Conservation (phyloP, 306 rosid species). For the Quercus alba region DNA sequence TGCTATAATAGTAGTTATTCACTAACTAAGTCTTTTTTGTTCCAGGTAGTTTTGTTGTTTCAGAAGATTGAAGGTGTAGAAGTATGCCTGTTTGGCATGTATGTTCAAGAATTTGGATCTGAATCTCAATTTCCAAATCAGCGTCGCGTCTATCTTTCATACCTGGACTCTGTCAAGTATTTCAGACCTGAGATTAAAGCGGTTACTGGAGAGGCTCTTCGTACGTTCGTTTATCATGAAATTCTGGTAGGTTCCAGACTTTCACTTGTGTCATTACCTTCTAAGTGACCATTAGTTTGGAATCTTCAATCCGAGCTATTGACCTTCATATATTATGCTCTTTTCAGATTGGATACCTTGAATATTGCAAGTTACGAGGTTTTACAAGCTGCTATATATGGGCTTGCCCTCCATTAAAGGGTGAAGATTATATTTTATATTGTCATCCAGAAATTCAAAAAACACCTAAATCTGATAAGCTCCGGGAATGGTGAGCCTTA, state of each 20-base stretch:
- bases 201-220: slow-evolving; percentile 90
- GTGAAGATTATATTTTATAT: slow-evolving; percentile 96
- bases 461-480: slow-evolving; percentile 99
- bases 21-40: not conserved
- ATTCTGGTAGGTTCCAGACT: slow-evolving; percentile 59
- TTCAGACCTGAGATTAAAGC: slow-evolving; percentile 92
- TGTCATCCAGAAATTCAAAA: slow-evolving; percentile 99
- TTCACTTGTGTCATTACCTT: slow-evolving; percentile 2
- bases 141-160: slow-evolving; percentile 96
- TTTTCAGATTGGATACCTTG: slow-evolving; percentile 92
- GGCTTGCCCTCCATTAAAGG: slow-evolving; percentile 99
- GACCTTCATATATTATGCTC: slow-evolving; percentile 1
- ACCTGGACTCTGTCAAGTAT: slow-evolving; percentile 96
- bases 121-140: slow-evolving; percentile 88
- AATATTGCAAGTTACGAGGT: slow-evolving; percentile 92
- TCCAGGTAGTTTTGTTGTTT: slow-evolving; percentile 83
- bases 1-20: not conserved
- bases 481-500: slow-evolving; percentile 85
- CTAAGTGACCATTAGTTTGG: not conserved
- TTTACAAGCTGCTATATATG: slow-evolving; percentile 97
- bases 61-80: slow-evolving; percentile 99
- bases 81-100: slow-evolving; percentile 98
- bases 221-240: slow-evolving; percentile 97
- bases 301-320: slow-evolving; percentile 21
- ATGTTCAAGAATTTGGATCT: slow-evolving; percentile 98